Conservation (phyloP, 306 rosid species). For the Cucurbita ficifolia region DNA sequence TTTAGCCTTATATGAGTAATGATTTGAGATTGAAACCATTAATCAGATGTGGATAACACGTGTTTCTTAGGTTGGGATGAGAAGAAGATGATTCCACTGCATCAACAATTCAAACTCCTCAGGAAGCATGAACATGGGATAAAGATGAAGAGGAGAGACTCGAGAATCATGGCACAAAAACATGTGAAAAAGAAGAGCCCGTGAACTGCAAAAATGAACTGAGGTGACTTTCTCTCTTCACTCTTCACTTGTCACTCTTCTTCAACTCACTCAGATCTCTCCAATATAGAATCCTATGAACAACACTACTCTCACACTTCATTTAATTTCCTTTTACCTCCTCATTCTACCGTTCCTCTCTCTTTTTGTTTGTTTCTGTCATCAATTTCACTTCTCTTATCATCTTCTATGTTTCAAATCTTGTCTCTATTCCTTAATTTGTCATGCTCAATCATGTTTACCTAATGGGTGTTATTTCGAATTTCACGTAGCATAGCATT, state of each 20-base stretch:
- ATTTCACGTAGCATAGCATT: too few relatives aligned
- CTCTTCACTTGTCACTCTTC: not conserved
- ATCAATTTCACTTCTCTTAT: not conserved
- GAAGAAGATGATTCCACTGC: not conserved
- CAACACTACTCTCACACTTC: not conserved
- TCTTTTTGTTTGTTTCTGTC: not conserved
- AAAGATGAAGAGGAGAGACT: conserved; percentile 28
- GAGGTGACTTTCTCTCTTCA: conserved; percentile 46
- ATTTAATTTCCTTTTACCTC: not conserved
- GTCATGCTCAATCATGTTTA: not conserved
- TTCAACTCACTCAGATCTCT: not conserved
- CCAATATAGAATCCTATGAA: not conserved
- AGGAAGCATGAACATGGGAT: conserved; percentile 18
- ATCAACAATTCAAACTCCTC: not conserved
- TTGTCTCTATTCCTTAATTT: not conserved
- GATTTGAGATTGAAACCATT: not conserved
- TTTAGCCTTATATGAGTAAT: not conserved
- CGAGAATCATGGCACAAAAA: conserved; percentile 62
- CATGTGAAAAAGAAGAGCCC: conserved; percentile 67
- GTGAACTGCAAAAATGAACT: conserved; percentile 53
- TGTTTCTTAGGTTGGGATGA: not conserved
- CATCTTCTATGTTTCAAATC: not conserved
- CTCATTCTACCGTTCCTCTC: not conserved
- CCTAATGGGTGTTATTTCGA: not conserved
- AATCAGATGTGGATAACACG: not conserved